phyloP scores from a whole-genome alignment of 257 asterid species.

The Verbascum thapsus region DNA sequence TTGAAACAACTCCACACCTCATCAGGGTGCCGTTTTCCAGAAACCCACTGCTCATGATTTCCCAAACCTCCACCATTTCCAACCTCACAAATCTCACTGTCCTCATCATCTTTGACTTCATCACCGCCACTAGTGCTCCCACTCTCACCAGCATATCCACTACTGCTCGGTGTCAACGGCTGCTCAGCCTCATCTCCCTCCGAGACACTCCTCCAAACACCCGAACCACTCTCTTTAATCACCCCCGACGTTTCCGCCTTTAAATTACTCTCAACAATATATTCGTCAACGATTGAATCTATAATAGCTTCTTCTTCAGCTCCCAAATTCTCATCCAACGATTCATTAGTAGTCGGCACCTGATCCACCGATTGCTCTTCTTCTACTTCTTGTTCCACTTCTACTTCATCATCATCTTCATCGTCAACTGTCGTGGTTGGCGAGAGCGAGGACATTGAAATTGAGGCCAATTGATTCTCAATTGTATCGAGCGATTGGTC shows the following conservation, averaged over 20 bases:
- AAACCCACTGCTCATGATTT: constrained; percentile 57
- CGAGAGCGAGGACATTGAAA: constrained; percentile 62
- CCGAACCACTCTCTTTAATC: constrained; percentile 36
- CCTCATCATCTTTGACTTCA: constrained; percentile 58
- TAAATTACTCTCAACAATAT: constrained; percentile 22
- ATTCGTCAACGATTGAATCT: too few species aligned
- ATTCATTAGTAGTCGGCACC: constrained; percentile 37
- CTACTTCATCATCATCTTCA: constrained; percentile 32
- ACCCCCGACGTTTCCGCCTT: constrained; percentile 48
- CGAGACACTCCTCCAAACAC: constrained; percentile 44
- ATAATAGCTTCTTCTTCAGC: too few species aligned
- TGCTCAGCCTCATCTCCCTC: constrained; percentile 61
- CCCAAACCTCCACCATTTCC: constrained; percentile 41
- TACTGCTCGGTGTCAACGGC: constrained; percentile 83
- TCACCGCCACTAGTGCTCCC: constrained; percentile 90
- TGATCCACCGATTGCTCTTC: constrained; percentile 34
- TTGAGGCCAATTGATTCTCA: constrained; percentile 86
- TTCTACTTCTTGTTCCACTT: constrained; percentile 32
- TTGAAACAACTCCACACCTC: constrained; percentile 48
- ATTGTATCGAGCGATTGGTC: constrained; percentile 93
- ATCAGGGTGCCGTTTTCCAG: constrained; percentile 77
- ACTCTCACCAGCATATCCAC: constrained; percentile 93
- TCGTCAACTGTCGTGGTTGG: constrained; percentile 39
- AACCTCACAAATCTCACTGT: constrained; percentile 55
- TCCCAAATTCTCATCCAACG: constrained; percentile 34